Evolutionary conservation across 768 basidiomycete genomes (phyloP), one percentile per base, ranked within the genome.

Genomic region (Boletus tylopilopsis): DNA sequence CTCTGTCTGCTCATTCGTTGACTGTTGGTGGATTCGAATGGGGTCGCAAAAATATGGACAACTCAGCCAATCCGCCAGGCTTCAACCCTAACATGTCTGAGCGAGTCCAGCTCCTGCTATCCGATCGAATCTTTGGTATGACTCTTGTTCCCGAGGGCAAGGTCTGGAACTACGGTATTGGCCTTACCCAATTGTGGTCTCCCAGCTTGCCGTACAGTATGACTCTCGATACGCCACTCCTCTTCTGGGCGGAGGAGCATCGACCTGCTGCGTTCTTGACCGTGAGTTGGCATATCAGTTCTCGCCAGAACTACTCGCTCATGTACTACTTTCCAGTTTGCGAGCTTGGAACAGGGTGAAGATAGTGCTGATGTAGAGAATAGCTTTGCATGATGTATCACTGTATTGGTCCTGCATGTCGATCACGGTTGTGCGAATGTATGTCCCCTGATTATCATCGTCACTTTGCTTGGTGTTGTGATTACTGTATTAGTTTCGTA

Each of bases 61-160:
- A 81, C 36, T 87, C 90, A 32, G 77, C 81, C 32, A 92, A 90
- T 64, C 91, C 92, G 51, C 74, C 84, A 1, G 93, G 95, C 35
- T 99, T 95, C 76, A 98, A 95, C 69, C 91, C 94, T n/a, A 90
- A 90, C 57, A 97, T 97, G 95, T 95, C 93, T 2, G 94, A 95
- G 66, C 85, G 93, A 21, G 93, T 96, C 21, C 90, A 92, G 68
- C 76, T 98, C 27, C 75, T 98, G 50, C 74, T 98, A 21, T 97
- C 94, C 16, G 96, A 99, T 64, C 88, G 95, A 55, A 85, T 99
- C 56, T 79, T 98, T 15, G 96, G 94, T 21, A 94, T 94, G 84
- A 95, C 93, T 0, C 73, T 98, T 8, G 92, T 95, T 16, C 94
- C 90, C 1, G 94, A 89, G 67, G 96, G 95, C 56, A 84, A 84